Base-by-base conservation (phyloP, 1,139 yeast genomes). In the Casaregolazyma suthepensis region DNA sequence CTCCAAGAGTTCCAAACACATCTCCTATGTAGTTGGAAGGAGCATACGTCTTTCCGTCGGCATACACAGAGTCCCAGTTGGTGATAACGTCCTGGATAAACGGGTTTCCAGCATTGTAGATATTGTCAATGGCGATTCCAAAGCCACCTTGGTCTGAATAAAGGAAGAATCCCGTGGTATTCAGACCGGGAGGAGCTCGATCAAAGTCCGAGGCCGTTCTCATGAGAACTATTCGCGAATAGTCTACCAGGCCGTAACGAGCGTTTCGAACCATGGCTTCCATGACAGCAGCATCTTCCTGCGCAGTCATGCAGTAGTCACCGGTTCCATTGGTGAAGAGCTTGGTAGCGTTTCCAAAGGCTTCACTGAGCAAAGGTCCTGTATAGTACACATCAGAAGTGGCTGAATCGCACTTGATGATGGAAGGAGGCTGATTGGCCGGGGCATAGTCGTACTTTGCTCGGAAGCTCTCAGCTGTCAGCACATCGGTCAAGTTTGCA, bases 271-370 rank as follows among this genome's bases (percentile, higher is more conserved):
- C 64, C 56, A 82, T 68, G 2, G 82, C 81, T 66, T 82, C 85
- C 62, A 82, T 75, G 12, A 84, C 74, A 37, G 87, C 87, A 63
- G 82, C 80, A 65, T 83, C 87, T 68, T 83, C 88, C 68, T 82
- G 86, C 53, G 85, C 86, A 48, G 85, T 79, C 37, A 83, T 66
- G 67, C 86, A 80, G 71, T 81, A 83, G 31, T 69, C 71, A 22
- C 81, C 85, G 48, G 84, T 75, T 48, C 82, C 82, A 62, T 83
- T 83, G 57, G 86, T 78, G 66, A 82, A 68, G 59, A 81, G 63
- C 29, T 63, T 58, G 37, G 84, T 75, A 63, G 72, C 78, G 64
- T 74, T 73, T 35, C 74, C 65, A 64, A 81, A 80, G 61, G 80
- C 73, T 61, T 79, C 78, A 58, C 75, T 77, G 60, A 82, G 72